phyloP scores from a whole-genome alignment of 192 early-diverging fungal species.

The Coemansia sp. region DNA sequence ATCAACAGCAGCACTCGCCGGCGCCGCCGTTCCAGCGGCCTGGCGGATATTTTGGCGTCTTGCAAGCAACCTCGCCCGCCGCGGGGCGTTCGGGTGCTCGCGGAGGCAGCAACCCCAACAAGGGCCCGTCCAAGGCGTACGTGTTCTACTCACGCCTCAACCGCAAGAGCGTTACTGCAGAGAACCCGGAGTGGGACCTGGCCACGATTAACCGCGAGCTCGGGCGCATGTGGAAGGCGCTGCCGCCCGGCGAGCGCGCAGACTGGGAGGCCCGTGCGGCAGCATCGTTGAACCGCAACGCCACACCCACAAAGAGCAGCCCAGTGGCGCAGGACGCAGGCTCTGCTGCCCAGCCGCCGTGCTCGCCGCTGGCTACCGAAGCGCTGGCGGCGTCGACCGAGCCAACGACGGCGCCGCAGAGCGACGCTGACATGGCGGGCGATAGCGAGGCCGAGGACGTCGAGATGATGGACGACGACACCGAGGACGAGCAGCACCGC shows the following conservation, averaged over 20 bases:
- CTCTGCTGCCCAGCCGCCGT: slow-evolving; percentile 12
- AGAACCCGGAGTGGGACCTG: slow-evolving; percentile 46
- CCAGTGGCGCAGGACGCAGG: slow-evolving; percentile 19
- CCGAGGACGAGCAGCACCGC: slow-evolving; percentile 7
- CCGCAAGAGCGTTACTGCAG: slow-evolving; percentile 30
- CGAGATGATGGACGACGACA: slow-evolving; percentile 47
- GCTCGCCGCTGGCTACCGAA: slow-evolving; percentile 1
- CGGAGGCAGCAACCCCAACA: slow-evolving; percentile 27
- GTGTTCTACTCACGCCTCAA: slow-evolving; percentile 44
- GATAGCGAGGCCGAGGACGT: slow-evolving; percentile 45
- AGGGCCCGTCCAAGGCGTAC: slow-evolving; percentile 50
- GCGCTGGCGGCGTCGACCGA: slow-evolving; percentile 15
- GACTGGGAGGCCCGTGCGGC: slow-evolving; percentile 39
- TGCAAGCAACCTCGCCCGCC: background rate
- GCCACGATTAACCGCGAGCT: slow-evolving; percentile 49
- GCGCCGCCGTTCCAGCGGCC: slow-evolving; percentile 14
- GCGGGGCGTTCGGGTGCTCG: background rate
- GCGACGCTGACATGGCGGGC: slow-evolving; percentile 10
- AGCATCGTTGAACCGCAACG: too few species aligned
- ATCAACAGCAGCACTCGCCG: background rate
- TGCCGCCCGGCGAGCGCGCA: slow-evolving; percentile 32
- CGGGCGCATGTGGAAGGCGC: slow-evolving; percentile 46
- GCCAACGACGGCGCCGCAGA: slow-evolving; percentile 23
- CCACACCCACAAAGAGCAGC: too few species aligned
- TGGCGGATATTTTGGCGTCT: slow-evolving; percentile 20